A percentile compares a stretch with the other conserved stretches of the same genome.
phyloP scores from a whole-genome alignment of 495 filamentous ascomycete genomes.

The Endocarpon pusillum region DNA sequence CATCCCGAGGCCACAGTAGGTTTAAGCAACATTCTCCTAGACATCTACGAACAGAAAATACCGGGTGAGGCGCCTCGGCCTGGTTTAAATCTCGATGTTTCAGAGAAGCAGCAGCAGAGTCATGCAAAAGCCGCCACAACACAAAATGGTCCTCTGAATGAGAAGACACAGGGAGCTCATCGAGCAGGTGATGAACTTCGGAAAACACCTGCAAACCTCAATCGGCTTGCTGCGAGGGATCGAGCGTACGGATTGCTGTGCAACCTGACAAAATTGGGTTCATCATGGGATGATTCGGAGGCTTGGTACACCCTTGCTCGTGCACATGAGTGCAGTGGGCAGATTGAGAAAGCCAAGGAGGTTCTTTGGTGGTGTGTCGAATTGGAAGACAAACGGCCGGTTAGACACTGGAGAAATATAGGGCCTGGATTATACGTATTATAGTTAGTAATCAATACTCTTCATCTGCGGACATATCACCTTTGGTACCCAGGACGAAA shows the following conservation, averaged over 20 bases:
- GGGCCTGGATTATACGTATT: slow-evolving; percentile 31
- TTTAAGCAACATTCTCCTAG: slow-evolving; percentile 67
- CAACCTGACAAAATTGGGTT: slow-evolving; percentile 65
- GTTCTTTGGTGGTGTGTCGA: slow-evolving; percentile 57
- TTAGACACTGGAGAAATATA: slow-evolving; percentile 32
- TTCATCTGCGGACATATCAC: too few species aligned
- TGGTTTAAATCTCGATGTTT: background rate
- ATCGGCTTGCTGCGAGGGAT: slow-evolving; percentile 69
- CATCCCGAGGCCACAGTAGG: slow-evolving; percentile 68
- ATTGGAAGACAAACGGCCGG: slow-evolving; percentile 34
- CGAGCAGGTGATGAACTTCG: slow-evolving; percentile 17
- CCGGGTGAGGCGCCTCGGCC: slow-evolving; percentile 5
- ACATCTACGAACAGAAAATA: slow-evolving; percentile 57
- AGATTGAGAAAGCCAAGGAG: slow-evolving; percentile 66
- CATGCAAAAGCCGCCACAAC: slow-evolving; percentile 1
- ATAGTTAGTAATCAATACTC: slow-evolving; percentile 7
- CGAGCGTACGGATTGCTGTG: slow-evolving; percentile 70
- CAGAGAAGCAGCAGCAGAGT: background rate
- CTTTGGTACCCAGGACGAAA: too few species aligned
- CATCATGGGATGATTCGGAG: slow-evolving; percentile 83
- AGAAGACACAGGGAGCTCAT: slow-evolving; percentile 2
- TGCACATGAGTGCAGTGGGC: slow-evolving; percentile 68
- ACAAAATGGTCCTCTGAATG: slow-evolving; percentile 1
- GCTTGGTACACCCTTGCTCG: slow-evolving; percentile 82
- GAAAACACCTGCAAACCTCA: slow-evolving; percentile 42